These are phyloP conservation scores for Suaeda aralocaspica DNA, from an alignment of 148 eudicot species.

Conservation along the genomic window DNA sequence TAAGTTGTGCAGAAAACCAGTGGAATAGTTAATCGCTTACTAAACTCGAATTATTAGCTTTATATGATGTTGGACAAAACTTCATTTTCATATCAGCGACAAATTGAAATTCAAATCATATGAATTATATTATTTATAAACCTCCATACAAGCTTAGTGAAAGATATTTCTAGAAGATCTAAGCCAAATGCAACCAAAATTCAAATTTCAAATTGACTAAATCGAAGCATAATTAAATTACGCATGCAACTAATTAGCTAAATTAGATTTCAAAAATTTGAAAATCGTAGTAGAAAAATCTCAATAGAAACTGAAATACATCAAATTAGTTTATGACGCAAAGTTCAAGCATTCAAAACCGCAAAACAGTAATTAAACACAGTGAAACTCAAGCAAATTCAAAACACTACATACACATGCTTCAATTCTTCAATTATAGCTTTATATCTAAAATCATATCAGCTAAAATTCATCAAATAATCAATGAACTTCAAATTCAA, in stretches of 20 bases:
- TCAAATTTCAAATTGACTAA: background rate
- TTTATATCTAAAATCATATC: background rate
- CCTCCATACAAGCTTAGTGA: background rate
- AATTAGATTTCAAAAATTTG: background rate
- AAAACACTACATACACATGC: background rate
- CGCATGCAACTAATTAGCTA: background rate
- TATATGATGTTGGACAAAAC: no score
- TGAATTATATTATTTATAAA: background rate
- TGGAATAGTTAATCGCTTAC: background rate
- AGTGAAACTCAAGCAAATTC: background rate
- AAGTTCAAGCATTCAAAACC: background rate
- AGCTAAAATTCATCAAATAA: background rate
- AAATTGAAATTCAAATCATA: no score
- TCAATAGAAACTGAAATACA: background rate
- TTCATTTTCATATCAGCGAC: no score
- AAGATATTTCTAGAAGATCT: background rate
- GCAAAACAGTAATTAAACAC: background rate
- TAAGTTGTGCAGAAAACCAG: background rate
- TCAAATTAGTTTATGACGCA: background rate
- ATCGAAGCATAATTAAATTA: background rate
- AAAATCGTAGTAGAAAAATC: background rate
- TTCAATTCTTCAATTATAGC: background rate
- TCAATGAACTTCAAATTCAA: background rate
- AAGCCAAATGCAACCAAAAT: background rate
- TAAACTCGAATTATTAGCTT: background rate